A percentile compares a stretch with the other conserved stretches of the same genome.
These are phyloP conservation scores for Grigorovia humatica DNA, from an alignment of 805 yeast species.

Conservation along the genomic window DNA sequence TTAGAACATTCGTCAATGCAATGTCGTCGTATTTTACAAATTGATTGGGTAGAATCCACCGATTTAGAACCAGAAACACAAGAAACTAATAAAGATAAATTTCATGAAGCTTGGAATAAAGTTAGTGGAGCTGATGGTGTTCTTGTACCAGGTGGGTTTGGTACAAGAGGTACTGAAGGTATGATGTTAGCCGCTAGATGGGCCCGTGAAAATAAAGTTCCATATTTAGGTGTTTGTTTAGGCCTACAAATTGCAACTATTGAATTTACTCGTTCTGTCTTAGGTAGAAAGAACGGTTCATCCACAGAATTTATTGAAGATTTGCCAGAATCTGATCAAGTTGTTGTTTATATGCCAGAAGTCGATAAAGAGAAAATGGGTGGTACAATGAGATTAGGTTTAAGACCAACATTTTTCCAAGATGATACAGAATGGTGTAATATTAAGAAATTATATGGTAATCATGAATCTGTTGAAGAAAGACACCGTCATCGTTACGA, in stretches of 20 bases:
- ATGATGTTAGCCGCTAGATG: conserved; percentile 95
- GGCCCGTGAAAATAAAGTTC: conserved; percentile 94
- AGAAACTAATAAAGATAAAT: conserved; percentile 54
- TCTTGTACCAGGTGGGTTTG: conserved; percentile 97
- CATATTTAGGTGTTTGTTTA: conserved; percentile 92
- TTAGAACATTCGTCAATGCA: conserved; percentile 93
- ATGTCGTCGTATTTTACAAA: conserved; percentile 71
- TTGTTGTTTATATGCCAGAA: conserved; percentile 97
- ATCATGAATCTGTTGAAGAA: conserved; percentile 58
- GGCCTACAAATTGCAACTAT: conserved; percentile 97
- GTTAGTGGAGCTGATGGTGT: conserved; percentile 94
- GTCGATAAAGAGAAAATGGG: conserved; percentile 92
- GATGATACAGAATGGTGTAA: conserved; percentile 53
- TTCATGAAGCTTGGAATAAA: conserved; percentile 92
- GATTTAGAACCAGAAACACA: conserved; percentile 73
- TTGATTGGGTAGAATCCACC: conserved; percentile 93
- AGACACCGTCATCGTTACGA: conserved; percentile 99
- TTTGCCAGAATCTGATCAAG: conserved; percentile 47
- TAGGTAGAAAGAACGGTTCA: conserved; percentile 57
- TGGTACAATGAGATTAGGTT: conserved; percentile 97
- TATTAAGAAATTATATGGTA: conserved; percentile 73
- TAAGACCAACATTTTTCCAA: conserved; percentile 80
- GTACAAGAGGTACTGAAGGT: conserved; percentile 95
- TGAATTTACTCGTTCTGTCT: conserved; percentile 75
- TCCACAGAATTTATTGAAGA: conserved; percentile 73